phyloP scores from a whole-genome alignment of 163 green algal species.

The Chlorella variabilis region DNA sequence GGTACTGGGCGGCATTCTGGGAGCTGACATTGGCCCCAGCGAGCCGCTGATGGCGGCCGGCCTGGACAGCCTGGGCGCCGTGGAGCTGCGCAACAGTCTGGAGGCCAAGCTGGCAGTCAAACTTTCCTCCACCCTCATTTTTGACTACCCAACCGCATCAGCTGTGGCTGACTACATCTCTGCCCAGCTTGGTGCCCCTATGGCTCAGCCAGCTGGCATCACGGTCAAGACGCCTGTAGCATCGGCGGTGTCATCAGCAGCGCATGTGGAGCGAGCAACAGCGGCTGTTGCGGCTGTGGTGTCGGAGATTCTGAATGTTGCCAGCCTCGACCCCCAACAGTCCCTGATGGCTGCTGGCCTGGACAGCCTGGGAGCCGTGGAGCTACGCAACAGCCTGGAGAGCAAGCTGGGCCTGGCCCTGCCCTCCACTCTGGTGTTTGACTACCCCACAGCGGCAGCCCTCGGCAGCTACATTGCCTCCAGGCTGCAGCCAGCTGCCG shows the following conservation, averaged over 20 bases:
- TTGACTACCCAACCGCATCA: constrained; percentile 81
- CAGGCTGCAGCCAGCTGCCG: constrained; percentile 3
- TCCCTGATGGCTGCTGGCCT: constrained; percentile 85
- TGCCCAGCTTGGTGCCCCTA: not conserved
- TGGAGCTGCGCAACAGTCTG: constrained; percentile 71
- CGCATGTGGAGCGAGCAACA: not conserved
- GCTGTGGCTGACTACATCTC: constrained; percentile 59
- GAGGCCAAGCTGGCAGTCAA: constrained; percentile 55
- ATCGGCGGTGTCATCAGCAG: not conserved
- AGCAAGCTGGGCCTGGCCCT: constrained; percentile 65
- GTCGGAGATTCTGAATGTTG: constrained; percentile 51
- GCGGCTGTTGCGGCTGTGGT: constrained; percentile 33
- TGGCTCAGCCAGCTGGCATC: too few relatives aligned
- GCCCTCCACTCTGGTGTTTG: constrained; percentile 85
- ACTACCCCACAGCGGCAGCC: constrained; percentile 80
- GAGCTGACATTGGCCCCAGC: constrained; percentile 15
- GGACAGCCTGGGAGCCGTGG: constrained; percentile 83
- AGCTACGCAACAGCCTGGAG: constrained; percentile 83
- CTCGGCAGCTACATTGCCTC: constrained; percentile 61
- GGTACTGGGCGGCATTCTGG: constrained; percentile 25
- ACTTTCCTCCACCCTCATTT: constrained; percentile 73
- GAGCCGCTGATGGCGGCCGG: constrained; percentile 84
- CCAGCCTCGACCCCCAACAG: constrained; percentile 50
- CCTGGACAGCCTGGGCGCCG: constrained; percentile 78
- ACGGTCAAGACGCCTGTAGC: not conserved